Percentiles rank a stretch among this genome's conserved stretches.
phyloP scores from a whole-genome alignment of 345 rosid species.

The Boechera divaricarpa region DNA sequence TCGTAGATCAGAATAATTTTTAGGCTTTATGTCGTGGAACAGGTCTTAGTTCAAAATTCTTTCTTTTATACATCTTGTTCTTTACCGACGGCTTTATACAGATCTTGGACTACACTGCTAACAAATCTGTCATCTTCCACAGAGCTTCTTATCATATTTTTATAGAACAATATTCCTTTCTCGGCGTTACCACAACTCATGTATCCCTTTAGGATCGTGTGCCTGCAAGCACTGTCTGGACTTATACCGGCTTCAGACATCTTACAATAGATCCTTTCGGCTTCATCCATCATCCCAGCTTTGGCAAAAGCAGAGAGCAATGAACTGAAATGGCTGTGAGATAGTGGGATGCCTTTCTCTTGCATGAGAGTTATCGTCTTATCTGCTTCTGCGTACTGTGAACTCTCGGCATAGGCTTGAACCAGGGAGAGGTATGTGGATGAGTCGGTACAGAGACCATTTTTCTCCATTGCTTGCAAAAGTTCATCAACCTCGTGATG shows the following conservation, averaged over 20 bases:
- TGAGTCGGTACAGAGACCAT: conserved; percentile 58
- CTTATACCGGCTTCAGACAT: conserved; percentile 48
- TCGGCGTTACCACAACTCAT: conserved; percentile 56
- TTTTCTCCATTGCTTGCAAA: conserved; percentile 63
- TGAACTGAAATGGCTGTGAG: conserved; percentile 60
- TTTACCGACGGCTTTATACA: conserved; percentile 59
- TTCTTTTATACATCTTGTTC: conserved; percentile 8
- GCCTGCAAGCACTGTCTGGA: conserved; percentile 60
- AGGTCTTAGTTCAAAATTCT: too few species aligned
- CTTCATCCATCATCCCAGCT: conserved; percentile 64
- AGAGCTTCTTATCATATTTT: conserved; percentile 51
- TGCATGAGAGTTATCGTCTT: conserved; percentile 56
- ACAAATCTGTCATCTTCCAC: conserved; percentile 57
- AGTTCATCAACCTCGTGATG: conserved; percentile 57
- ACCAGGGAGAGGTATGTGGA: conserved; percentile 58
- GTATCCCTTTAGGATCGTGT: conserved; percentile 68
- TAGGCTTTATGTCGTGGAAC: too few species aligned
- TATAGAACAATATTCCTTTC: conserved; percentile 61
- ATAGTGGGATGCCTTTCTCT: conserved; percentile 55
- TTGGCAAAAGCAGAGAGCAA: conserved; percentile 61
- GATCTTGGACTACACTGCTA: conserved; percentile 62
- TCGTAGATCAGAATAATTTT: too few species aligned
- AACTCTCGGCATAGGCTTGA: conserved; percentile 60
- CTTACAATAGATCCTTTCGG: conserved; percentile 60
- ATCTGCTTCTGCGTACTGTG: conserved; percentile 66